phyloP scores from a whole-genome alignment of 495 filamentous ascomycete species.

The Ramalina peruviana region DNA sequence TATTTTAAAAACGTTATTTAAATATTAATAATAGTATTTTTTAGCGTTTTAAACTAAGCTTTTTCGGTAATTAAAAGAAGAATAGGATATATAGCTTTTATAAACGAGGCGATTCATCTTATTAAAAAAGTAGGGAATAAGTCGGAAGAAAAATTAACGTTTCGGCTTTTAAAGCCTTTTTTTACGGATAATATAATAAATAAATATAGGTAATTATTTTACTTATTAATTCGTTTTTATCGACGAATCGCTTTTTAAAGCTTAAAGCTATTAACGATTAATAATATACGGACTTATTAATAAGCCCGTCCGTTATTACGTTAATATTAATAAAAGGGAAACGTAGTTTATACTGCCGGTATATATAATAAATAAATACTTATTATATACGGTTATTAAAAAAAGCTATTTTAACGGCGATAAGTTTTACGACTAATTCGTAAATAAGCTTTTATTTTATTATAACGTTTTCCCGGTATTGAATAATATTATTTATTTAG shows the following conservation, averaged over 20 bases:
- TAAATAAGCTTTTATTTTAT: no score
- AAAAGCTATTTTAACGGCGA: no score
- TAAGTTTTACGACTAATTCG: no score
- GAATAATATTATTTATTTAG: no score
- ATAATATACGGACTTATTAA: not conserved
- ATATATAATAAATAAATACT: not conserved
- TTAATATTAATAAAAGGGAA: constrained; percentile 3
- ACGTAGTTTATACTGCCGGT: not conserved
- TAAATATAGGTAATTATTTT: not conserved
- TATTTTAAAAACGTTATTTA: not conserved
- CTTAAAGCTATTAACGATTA: constrained; percentile 1
- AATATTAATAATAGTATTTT: not conserved
- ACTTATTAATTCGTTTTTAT: not conserved
- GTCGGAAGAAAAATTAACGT: not conserved
- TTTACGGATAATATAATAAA: not conserved
- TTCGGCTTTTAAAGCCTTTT: not conserved
- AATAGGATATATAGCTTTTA: not conserved
- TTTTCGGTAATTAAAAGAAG: not conserved
- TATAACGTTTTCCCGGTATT: no score
- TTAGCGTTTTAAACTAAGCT: not conserved
- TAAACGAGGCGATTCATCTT: not conserved
- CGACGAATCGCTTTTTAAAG: not conserved
- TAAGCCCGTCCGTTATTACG: no score
- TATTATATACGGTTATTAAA: not conserved
- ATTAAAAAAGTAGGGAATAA: not conserved